These are phyloP conservation scores for Solanum hybrid DNA, from an alignment of 305 asterid genomes.

Conservation along the genomic window DNA sequence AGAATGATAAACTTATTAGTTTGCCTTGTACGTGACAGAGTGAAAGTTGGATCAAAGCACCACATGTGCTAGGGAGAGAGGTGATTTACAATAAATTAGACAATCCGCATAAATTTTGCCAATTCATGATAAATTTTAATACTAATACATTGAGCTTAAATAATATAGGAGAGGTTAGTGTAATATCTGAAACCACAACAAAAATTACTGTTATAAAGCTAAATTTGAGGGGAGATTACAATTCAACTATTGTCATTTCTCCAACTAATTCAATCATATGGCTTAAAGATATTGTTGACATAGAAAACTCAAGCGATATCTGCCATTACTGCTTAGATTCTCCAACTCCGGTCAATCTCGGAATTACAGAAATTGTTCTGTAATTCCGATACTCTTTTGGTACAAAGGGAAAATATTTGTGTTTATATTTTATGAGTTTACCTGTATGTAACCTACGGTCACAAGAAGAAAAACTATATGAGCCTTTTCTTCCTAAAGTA, in stretches of 20 bases:
- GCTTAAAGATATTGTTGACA: neutral
- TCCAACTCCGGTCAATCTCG: neutral
- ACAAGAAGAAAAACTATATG: constrained; percentile 4
- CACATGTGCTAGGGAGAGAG: neutral
- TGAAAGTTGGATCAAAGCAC: neutral
- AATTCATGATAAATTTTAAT: neutral
- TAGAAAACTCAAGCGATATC: neutral
- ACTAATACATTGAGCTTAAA: neutral
- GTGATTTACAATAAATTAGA: neutral
- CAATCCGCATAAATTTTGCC: neutral
- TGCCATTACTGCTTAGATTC: neutral
- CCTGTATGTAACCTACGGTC: neutral
- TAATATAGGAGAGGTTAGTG: neutral
- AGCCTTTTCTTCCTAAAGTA: constrained; percentile 10
- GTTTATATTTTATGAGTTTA: neutral
- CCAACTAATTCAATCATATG: neutral
- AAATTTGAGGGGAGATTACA: neutral
- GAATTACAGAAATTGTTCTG: neutral
- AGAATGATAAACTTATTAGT: neutral
- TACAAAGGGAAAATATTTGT: neutral
- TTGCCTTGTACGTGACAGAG: neutral
- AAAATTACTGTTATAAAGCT: neutral
- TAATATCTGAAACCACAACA: neutral
- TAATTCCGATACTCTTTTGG: neutral
- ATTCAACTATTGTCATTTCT: neutral